A percentile compares a stretch with the other conserved stretches of the same genome.
Conservation (phyloP, 495 filamentous ascomycete species). For the Lindgomyces ingoldianus region DNA sequence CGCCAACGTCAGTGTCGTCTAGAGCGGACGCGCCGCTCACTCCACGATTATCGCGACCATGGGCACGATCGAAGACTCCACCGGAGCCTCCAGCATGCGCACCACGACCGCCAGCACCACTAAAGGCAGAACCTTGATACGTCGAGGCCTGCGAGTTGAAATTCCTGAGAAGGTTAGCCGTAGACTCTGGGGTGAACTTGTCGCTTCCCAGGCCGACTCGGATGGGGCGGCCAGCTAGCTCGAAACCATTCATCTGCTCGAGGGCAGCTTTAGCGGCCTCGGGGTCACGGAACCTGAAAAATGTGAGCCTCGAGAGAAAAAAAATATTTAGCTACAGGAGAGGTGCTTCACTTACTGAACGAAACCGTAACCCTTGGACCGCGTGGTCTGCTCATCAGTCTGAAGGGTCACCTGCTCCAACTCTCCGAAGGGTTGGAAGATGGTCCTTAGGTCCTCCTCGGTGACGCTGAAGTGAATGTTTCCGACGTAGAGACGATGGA, state of each 20-base stretch:
- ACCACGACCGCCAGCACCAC: constrained; percentile 85
- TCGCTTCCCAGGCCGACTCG: constrained; percentile 99
- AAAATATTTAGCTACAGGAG: no score
- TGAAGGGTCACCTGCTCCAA: constrained; percentile 97
- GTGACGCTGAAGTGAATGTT: constrained; percentile 99
- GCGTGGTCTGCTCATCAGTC: constrained; percentile 69
- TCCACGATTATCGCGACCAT: constrained; percentile 87
- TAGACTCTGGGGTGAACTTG: constrained; percentile 99
- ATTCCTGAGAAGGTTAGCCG: constrained; percentile 83
- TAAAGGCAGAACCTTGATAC: constrained; percentile 94
- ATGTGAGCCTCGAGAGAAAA: constrained; percentile 43
- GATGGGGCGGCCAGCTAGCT: constrained; percentile 95
- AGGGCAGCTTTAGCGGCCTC: constrained; percentile 88
- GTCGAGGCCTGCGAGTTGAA: constrained; percentile 77
- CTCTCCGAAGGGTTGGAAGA: constrained; percentile 98
- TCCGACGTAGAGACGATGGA: constrained; percentile 98
- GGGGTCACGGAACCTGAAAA: constrained; percentile 81
- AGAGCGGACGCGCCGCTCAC: constrained; percentile 90
- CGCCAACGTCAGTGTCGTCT: constrained; percentile 96
- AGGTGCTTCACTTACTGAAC: constrained; percentile 92
- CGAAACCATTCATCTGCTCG: constrained; percentile 99
- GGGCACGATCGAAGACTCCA: constrained; percentile 87
- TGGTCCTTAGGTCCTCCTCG: constrained; percentile 90
- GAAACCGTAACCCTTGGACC: constrained; percentile 96
- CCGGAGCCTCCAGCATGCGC: constrained; percentile 74